These are phyloP conservation scores for Glonium stellatum DNA, from an alignment of 495 filamentous ascomycete genomes.

Conservation along the genomic window DNA sequence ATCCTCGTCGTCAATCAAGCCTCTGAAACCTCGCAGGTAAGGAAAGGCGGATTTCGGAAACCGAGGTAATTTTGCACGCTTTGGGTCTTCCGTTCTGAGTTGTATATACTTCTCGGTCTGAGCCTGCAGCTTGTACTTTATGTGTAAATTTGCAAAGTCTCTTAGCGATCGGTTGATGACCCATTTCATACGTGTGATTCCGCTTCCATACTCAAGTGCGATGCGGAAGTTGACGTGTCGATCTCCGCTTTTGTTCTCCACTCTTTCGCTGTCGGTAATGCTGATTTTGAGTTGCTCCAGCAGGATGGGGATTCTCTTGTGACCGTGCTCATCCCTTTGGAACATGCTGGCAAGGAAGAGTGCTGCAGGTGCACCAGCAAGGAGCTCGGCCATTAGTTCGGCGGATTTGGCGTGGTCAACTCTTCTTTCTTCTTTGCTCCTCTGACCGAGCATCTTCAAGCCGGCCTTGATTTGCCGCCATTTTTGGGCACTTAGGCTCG, in stretches of 20 bases:
- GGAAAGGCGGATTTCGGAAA: slow-evolving; percentile 92
- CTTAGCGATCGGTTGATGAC: slow-evolving; percentile 76
- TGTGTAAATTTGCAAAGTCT: slow-evolving; percentile 89
- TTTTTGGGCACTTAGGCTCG: slow-evolving; percentile 73
- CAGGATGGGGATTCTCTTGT: slow-evolving; percentile 87
- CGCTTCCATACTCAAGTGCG: slow-evolving; percentile 92
- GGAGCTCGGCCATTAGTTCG: slow-evolving; percentile 89
- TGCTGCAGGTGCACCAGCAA: slow-evolving; percentile 84
- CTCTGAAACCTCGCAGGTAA: slow-evolving; percentile 74
- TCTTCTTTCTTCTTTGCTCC: slow-evolving; percentile 65
- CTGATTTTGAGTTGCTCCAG: slow-evolving; percentile 90
- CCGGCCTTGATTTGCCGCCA: slow-evolving; percentile 84
- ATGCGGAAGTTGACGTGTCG: slow-evolving; percentile 84
- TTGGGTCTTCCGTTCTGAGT: slow-evolving; percentile 45
- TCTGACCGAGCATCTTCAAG: slow-evolving; percentile 70
- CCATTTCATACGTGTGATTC: slow-evolving; percentile 95
- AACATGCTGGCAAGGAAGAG: slow-evolving; percentile 94
- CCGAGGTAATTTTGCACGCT: slow-evolving; percentile 64
- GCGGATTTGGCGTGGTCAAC: slow-evolving; percentile 93
- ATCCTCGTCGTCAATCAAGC: slow-evolving; percentile 74
- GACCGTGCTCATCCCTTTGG: slow-evolving; percentile 91
- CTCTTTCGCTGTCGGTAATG: slow-evolving; percentile 64
- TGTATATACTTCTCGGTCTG: slow-evolving; percentile 68
- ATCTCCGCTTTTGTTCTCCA: slow-evolving; percentile 53
- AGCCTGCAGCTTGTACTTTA: slow-evolving; percentile 80